Percentiles rank a stretch among this genome's conserved stretches.
These are phyloP conservation scores for Fusarium caatingaense DNA, from an alignment of 2,329 filamentous ascomycete species.

Conservation along the genomic window DNA sequence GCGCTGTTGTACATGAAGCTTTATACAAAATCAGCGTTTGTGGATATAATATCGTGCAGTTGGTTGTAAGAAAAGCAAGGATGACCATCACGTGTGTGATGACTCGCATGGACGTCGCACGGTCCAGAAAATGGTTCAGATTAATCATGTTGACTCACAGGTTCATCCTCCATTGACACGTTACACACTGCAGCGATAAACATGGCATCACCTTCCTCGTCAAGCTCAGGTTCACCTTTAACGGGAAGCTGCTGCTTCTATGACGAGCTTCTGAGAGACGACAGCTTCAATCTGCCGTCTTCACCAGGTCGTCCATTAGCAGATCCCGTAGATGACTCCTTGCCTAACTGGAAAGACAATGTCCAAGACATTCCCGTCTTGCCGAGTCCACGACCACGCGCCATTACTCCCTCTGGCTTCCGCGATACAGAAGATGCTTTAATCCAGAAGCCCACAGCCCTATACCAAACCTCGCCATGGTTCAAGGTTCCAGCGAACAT, in stretches of 20 bases:
- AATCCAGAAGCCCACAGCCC: accelerated
- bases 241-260: background rate
- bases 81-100: background rate
- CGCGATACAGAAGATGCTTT: background rate
- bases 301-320: background rate
- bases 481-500: background rate
- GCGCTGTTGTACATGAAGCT: background rate
- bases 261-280: background rate
- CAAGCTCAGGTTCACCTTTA: background rate
- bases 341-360: background rate
- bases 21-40: background rate
- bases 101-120: background rate
- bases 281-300: background rate
- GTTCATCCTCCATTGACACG: background rate
- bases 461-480: background rate
- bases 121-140: background rate
- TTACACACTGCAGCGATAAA: background rate
- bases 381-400: background rate
- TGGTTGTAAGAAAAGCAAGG: background rate
- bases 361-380: background rate
- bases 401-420: background rate
- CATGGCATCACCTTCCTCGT: background rate
- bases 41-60: background rate
- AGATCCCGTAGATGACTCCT: background rate
- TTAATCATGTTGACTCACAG: too few relatives aligned